Evolutionary conservation across 2,329 filamentous ascomycete genomes (phyloP).

Genomic region (Exophiala oligosperma): DNA sequence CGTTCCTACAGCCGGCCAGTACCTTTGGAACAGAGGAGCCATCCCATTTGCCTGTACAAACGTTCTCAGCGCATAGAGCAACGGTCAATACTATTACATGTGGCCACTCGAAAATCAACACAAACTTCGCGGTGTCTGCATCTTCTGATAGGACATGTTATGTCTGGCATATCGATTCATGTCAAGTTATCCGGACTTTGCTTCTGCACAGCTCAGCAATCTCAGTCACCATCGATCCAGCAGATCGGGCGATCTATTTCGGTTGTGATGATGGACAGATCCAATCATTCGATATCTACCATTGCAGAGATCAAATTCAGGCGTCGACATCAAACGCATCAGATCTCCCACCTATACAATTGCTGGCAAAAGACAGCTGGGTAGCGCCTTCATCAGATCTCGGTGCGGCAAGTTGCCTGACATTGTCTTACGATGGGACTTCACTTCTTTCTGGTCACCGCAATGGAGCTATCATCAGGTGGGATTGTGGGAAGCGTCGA

Average conservation of each 20-base stretch:
- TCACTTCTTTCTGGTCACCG: conserved; percentile 77
- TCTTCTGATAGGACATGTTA: conserved; percentile 86
- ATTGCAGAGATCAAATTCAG: neutral
- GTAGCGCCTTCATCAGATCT: conserved; percentile 60
- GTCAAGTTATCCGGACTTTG: conserved; percentile 75
- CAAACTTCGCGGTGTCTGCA: conserved; percentile 80
- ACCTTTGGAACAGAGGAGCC: conserved; percentile 43
- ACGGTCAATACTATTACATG: conserved; percentile 50
- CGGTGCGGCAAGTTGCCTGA: conserved; percentile 67
- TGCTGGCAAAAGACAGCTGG: conserved; percentile 44
- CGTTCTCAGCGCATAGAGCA: conserved; percentile 69
- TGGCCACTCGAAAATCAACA: conserved; percentile 69
- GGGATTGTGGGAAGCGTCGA: conserved; percentile 73
- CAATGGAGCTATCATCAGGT: conserved; percentile 74
- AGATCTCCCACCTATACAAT: conserved; percentile 40
- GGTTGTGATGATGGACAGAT: conserved; percentile 78
- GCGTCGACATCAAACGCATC: conserved; percentile 29
- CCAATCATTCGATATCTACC: conserved; percentile 74
- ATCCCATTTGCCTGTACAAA: conserved; percentile 68
- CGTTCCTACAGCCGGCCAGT: conserved; percentile 52
- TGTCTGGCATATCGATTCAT: conserved; percentile 87
- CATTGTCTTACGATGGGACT: conserved; percentile 79
- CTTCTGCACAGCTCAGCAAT: conserved; percentile 73
- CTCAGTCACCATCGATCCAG: conserved; percentile 76
- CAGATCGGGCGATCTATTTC: conserved; percentile 77